These are phyloP conservation scores for Dictyostelium purpureum DNA, from an alignment of 78 protist genomes.

Conservation along the genomic window DNA sequence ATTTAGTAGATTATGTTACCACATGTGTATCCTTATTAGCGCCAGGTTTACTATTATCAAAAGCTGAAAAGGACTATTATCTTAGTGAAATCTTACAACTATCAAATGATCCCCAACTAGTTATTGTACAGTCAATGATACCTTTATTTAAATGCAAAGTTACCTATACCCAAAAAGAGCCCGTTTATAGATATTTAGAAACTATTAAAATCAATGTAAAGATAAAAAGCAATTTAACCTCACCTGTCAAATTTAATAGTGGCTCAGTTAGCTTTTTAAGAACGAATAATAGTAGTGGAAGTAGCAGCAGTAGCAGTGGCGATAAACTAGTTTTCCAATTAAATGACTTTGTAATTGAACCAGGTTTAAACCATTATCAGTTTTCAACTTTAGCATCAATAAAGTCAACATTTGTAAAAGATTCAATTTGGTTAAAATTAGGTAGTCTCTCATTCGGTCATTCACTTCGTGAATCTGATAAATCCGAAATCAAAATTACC, in stretches of 20 bases:
- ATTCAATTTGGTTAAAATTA: slow-evolving; percentile 42
- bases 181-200: slow-evolving; percentile 48
- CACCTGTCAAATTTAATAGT: slow-evolving; percentile 1
- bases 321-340: slow-evolving; percentile 31
- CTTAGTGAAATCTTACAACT: not conserved
- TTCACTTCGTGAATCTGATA: slow-evolving; percentile 5
- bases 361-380: slow-evolving; percentile 33
- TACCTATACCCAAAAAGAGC: not conserved
- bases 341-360: slow-evolving; percentile 26
- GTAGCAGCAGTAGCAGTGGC: not conserved
- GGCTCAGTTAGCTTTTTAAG: slow-evolving; percentile 30
- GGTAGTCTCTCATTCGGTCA: slow-evolving; percentile 42
- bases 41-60: slow-evolving; percentile 22
- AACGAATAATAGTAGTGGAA: not conserved
- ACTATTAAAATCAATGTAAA: slow-evolving; percentile 14
- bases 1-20: slow-evolving; percentile 29
- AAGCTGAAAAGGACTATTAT: slow-evolving; percentile 30
- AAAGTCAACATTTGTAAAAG: slow-evolving; percentile 51
- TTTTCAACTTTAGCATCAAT: slow-evolving; percentile 13
- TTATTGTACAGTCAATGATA: slow-evolving; percentile 50
- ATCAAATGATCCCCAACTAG: not conserved
- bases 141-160: slow-evolving; percentile 52
- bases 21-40: slow-evolving; percentile 35
- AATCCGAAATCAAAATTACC: slow-evolving; percentile 11
- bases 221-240: slow-evolving; percentile 9